phyloP scores from a whole-genome alignment of 1,284 basidiomycete genomes.

The Apiotrichum laibachii region DNA sequence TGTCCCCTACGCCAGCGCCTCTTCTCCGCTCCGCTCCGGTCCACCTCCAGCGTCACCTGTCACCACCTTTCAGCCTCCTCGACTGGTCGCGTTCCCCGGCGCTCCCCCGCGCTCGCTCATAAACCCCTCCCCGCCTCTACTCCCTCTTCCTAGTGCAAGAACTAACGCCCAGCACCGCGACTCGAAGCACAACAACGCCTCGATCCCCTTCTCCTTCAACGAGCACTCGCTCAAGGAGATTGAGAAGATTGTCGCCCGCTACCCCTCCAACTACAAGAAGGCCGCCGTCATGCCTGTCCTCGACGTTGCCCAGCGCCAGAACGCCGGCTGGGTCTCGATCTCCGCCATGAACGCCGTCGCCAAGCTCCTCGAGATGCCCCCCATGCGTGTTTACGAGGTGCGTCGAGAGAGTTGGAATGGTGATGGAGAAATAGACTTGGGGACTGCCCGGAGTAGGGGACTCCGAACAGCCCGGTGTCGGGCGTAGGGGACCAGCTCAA shows the following conservation, averaged over 20 bases:
- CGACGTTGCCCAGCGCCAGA: constrained; percentile 94
- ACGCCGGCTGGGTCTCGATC: constrained; percentile 98
- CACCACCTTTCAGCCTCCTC: no score
- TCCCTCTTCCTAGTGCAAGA: no score
- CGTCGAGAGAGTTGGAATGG: no score
- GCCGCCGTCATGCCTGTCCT: constrained; percentile 95
- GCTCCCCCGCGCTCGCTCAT: no score
- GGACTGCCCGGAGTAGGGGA: no score
- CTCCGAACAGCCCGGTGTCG: no score
- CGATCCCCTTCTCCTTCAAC: constrained; percentile 87
- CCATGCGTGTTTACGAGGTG: constrained; percentile 95
- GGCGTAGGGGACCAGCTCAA: no score
- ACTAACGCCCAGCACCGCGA: constrained; percentile 72
- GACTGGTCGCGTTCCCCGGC: no score
- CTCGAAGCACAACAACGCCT: constrained; percentile 86
- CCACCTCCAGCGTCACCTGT: no score
- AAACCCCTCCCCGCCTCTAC: constrained; percentile 11
- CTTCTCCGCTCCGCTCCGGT: no score
- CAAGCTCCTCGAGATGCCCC: constrained; percentile 85
- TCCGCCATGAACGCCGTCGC: constrained; percentile 99
- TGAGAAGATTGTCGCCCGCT: constrained; percentile 83
- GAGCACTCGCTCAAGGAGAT: constrained; percentile 78
- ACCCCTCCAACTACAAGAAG: constrained; percentile 97
- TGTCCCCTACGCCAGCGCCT: no score
- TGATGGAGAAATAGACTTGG: no score